A percentile compares a stretch with the other conserved stretches of the same genome.
Evolutionary conservation across 805 yeast species (phyloP).

Genomic region (Limtongia smithiae): DNA sequence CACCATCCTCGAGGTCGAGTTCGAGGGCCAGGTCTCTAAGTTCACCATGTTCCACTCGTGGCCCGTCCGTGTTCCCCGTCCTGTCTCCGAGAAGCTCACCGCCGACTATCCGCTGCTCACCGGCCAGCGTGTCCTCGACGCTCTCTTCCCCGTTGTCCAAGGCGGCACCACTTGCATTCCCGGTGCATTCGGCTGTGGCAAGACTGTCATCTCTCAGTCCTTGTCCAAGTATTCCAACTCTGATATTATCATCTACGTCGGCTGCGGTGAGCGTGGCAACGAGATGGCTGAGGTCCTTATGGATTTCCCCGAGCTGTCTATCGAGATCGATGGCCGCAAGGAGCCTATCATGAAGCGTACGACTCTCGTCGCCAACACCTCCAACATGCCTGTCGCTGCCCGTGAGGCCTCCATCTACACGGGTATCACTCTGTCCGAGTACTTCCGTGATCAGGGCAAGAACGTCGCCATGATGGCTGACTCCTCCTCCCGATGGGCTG

Average conservation of each 20-base stretch:
- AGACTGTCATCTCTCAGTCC: slow-evolving; percentile 96
- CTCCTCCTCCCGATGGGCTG: slow-evolving; percentile 99
- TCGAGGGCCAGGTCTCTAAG: slow-evolving; percentile 74
- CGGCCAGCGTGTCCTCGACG: slow-evolving; percentile 98
- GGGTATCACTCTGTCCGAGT: slow-evolving; percentile 97
- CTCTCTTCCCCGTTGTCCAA: slow-evolving; percentile 98
- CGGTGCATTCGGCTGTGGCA: slow-evolving; percentile 99
- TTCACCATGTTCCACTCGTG: slow-evolving; percentile 97
- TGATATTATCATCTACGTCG: slow-evolving; percentile 92
- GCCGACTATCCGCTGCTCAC: slow-evolving; percentile 95
- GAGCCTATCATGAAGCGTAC: slow-evolving; percentile 99
- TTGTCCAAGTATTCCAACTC: slow-evolving; percentile 96
- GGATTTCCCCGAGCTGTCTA: slow-evolving; percentile 98
- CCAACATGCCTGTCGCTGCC: slow-evolving; percentile 99
- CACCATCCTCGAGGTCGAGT: slow-evolving; percentile 87
- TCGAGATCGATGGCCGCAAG: slow-evolving; percentile 85
- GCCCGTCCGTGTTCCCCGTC: slow-evolving; percentile 99
- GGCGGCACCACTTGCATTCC: slow-evolving; percentile 99
- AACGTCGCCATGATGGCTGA: slow-evolving; percentile 99
- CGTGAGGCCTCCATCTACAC: slow-evolving; percentile 99
- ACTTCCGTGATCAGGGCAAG: slow-evolving; percentile 99
- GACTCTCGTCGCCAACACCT: slow-evolving; percentile 95
- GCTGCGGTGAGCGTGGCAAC: slow-evolving; percentile 96
- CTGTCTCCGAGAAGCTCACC: slow-evolving; percentile 87
- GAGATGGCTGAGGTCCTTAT: slow-evolving; percentile 99